These are phyloP conservation scores for Euphorbia peplus DNA, from an alignment of 345 rosid genomes.

Conservation along the genomic window DNA sequence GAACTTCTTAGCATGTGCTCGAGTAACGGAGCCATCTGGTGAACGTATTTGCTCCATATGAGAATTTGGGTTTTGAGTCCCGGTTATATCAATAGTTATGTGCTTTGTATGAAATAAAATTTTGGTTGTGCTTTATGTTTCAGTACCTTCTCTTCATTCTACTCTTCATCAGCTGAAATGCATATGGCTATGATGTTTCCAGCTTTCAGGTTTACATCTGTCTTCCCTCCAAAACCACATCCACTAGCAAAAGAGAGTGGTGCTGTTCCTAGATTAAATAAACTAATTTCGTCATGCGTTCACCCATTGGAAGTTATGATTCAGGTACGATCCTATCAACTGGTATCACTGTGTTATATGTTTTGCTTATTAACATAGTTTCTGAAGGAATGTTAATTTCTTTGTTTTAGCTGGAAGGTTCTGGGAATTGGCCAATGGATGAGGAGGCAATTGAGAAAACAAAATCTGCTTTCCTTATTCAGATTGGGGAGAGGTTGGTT, in stretches of 20 bases:
- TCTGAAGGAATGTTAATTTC: slow-evolving; percentile 17
- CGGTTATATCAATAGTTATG: too few relatives aligned
- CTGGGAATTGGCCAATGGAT: slow-evolving; percentile 96
- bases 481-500: slow-evolving; percentile 83
- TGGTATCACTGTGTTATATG: not conserved
- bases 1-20: too few relatives aligned
- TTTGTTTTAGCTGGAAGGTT: slow-evolving; percentile 79
- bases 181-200: slow-evolving; percentile 25
- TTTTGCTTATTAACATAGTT: slow-evolving; percentile 1
- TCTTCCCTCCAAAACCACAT: slow-evolving; percentile 91
- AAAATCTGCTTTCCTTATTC: slow-evolving; percentile 77
- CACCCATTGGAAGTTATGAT: slow-evolving; percentile 85
- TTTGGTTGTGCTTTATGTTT: not conserved
- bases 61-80: too few relatives aligned
- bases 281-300: slow-evolving; percentile 53
- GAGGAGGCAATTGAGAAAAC: slow-evolving; percentile 83
- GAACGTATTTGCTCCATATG: too few relatives aligned
- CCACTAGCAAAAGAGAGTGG: slow-evolving; percentile 57
- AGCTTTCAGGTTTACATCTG: slow-evolving; percentile 89
- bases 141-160: not conserved
- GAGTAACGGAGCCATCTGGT: too few relatives aligned
- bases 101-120: not conserved
- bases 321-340: slow-evolving; percentile 49
- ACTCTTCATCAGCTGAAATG: not conserved
- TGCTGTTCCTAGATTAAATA: slow-evolving; percentile 40